phyloP scores from a whole-genome alignment of 768 basidiomycete species.

The Hericium erinaceus region DNA sequence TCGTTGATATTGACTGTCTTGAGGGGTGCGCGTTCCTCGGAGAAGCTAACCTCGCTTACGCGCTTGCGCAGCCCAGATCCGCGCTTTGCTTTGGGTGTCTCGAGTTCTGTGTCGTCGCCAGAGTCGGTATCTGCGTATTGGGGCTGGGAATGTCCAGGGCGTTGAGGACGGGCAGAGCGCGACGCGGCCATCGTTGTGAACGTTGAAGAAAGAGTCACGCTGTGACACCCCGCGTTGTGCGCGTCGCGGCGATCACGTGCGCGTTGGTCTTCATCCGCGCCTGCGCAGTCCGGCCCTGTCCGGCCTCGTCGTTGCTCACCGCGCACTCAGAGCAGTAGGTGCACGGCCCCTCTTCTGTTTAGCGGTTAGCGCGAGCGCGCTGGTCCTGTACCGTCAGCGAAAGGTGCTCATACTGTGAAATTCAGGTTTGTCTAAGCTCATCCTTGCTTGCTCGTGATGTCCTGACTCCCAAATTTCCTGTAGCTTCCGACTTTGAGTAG shows the following conservation, averaged over 20 bases:
- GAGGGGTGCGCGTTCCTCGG: constrained; percentile 25
- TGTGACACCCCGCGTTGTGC: constrained; percentile 13
- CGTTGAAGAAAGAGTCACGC: constrained; percentile 8
- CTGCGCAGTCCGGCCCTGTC: no score
- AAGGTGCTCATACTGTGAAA: no score
- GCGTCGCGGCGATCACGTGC: background rate
- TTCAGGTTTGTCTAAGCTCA: no score
- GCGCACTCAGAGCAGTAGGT: no score
- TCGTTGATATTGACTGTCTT: constrained; percentile 58
- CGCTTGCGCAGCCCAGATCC: constrained; percentile 30
- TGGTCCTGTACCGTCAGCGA: no score
- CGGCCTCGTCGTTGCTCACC: no score
- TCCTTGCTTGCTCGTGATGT: no score
- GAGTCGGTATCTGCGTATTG: constrained; percentile 11
- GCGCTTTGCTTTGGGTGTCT: constrained; percentile 8
- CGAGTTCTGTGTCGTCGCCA: constrained; percentile 23
- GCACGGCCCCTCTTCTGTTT: no score
- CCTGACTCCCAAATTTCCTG: no score
- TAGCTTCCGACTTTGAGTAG: no score
- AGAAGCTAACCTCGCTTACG: constrained; percentile 48
- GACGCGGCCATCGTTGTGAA: constrained; percentile 4
- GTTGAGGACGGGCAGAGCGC: constrained; percentile 5
- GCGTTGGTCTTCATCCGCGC: no score
- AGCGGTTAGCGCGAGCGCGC: no score
- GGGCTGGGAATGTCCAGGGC: background rate